A percentile compares a stretch with the other conserved stretches of the same genome.
These are phyloP conservation scores for Closterium sp. DNA, from an alignment of 139 green algal species.

Conservation along the genomic window DNA sequence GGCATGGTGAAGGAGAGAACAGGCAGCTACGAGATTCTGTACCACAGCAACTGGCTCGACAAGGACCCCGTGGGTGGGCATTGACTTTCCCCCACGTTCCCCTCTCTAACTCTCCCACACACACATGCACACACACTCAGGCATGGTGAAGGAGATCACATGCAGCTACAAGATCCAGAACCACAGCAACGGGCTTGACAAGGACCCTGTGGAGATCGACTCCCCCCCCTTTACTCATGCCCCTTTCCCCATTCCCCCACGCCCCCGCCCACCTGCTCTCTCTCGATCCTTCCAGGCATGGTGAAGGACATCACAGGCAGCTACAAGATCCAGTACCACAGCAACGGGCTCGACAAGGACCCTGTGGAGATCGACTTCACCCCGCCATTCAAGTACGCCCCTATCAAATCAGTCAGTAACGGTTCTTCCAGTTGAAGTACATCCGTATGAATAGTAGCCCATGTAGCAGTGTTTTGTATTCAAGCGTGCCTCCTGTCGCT, in stretches of 20 bases:
- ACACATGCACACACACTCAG: too few species aligned
- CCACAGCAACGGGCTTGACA: conserved; percentile 84
- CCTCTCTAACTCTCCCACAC: not conserved
- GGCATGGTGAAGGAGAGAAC: conserved; percentile 85
- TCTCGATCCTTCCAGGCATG: conserved; percentile 60
- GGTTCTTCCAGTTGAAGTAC: too few species aligned
- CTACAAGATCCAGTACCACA: conserved; percentile 95
- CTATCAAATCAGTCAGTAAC: too few species aligned
- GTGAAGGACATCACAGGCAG: conserved; percentile 85
- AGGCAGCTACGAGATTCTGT: conserved; percentile 89
- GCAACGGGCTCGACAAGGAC: conserved; percentile 73
- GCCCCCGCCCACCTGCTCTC: not conserved
- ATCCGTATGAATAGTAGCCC: too few species aligned
- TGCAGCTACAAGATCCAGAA: conserved; percentile 93
- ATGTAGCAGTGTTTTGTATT: too few species aligned
- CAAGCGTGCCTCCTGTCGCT: too few species aligned
- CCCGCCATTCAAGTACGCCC: conserved; percentile 60
- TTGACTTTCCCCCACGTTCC: not conserved
- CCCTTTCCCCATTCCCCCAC: not conserved
- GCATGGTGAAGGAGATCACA: conserved; percentile 86
- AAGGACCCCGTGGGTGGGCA: too few species aligned
- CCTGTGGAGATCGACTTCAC: conserved; percentile 95
- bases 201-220: conserved; percentile 82
- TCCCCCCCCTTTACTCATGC: conserved; percentile 74
- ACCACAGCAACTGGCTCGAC: conserved; percentile 87